These are phyloP conservation scores for Metarhizium humberi DNA, from an alignment of 2,329 filamentous ascomycete genomes.

Conservation along the genomic window DNA sequence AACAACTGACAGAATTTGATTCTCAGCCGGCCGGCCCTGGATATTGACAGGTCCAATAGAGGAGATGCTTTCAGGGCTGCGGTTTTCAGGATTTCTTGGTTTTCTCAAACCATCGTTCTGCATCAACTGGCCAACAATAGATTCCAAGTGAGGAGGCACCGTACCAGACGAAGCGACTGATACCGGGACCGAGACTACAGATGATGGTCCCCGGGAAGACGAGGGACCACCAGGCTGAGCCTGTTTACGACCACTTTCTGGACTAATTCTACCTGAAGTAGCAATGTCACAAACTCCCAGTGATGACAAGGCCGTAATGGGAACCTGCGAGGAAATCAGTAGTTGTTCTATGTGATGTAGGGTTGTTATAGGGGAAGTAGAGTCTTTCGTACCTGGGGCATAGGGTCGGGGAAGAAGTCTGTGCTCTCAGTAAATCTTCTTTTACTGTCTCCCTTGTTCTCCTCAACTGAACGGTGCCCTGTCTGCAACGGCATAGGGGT, in stretches of 20 bases:
- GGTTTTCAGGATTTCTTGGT: background rate
- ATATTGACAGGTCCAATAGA: background rate
- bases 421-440: slow-evolving; percentile 7
- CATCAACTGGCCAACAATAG: background rate
- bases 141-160: background rate
- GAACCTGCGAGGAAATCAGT: slow-evolving; percentile 15
- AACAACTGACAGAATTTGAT: background rate
- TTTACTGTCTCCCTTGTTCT: slow-evolving; percentile 9
- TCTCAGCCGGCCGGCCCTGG: background rate
- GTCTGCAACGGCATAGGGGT: slow-evolving; percentile 20
- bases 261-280: too few relatives aligned
- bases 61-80: background rate
- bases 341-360: background rate
- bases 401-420: slow-evolving; percentile 17
- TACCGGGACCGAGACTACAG: background rate
- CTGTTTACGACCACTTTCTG: too few relatives aligned
- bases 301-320: slow-evolving; percentile 12
- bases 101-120: background rate
- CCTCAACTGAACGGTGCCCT: slow-evolving; percentile 23
- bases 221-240: background rate
- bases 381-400: slow-evolving; percentile 11
- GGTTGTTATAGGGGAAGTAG: background rate
- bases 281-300: background rate
- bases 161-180: background rate
- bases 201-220: background rate